Base-by-base conservation (phyloP, 75 land plant genomes). In the Larix kaempferi region DNA sequence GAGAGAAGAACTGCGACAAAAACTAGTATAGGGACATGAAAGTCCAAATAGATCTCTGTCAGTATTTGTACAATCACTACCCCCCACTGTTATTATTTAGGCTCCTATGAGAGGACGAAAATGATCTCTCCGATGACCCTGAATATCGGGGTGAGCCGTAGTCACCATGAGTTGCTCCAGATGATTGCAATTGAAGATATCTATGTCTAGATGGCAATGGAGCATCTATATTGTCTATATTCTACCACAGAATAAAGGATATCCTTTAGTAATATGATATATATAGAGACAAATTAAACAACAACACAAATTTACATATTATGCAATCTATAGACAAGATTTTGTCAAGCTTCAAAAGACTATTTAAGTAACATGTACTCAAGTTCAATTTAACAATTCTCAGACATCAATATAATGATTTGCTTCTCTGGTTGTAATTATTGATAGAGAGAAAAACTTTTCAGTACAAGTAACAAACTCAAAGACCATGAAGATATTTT, bases 21-120 rank as follows among this genome's bases (percentile, higher is more conserved):
- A 87, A 66, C 79, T 86, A 65, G 75, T 55, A 59, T 85, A 86
- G 12, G 79, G 66, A 57, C 89, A 78, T 33, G 84, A 75, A 80
- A 37, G 14, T 77, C 54, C 15, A 16, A 26, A n/a, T 25, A 15
- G 41, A 72, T 84, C 86, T 60, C 58, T 59, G 22, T 84, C 82
- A 22, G 29, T 17, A 44, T 17, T 52, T 11, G 66, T 14, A 22
- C 82, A 57, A 21, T 85, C 87, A 75, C 54, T 86, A 33, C 59
- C 77, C 52, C n/a, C 83, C 67, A 44, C 57, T 74, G 52, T 59
- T 80, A 44, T 60, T 75, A n/a, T 74, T 74, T 2, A 44, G 49
- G 29, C 82, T 79, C 27, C 82, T 66, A 6, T 84, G 80, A 27
- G 41, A 74, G 56, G 85, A 74, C 19, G 73, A 74, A 44, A 73